These are phyloP conservation scores for Leptographium radiaticola DNA, from an alignment of 2,329 filamentous ascomycete species.

Conservation along the genomic window DNA sequence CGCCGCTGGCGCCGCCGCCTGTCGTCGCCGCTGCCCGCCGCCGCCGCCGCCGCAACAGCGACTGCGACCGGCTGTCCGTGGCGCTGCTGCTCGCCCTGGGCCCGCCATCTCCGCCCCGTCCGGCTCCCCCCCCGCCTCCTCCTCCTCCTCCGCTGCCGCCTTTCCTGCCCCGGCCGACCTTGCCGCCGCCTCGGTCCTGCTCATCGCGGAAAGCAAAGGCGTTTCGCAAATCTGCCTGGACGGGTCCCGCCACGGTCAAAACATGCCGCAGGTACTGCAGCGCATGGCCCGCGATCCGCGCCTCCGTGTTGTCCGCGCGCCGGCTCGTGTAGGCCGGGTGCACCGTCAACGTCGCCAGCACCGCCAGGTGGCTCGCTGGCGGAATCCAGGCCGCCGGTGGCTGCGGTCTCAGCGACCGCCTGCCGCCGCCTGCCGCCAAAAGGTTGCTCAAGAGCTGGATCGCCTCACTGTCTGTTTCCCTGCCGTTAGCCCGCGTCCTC, in stretches of 20 bases:
- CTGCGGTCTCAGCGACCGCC: not conserved
- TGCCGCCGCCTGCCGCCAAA: conserved; percentile 36
- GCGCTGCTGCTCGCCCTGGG: conserved; percentile 14
- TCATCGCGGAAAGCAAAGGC: conserved; percentile 54
- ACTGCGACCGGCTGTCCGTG: not conserved
- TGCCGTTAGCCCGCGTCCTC: not conserved
- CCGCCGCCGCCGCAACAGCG: conserved; percentile 9
- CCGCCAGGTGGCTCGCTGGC: conserved; percentile 57
- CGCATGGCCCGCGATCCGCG: conserved; percentile 51
- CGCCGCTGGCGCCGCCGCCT: conserved; percentile 8
- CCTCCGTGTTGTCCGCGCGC: conserved; percentile 44
- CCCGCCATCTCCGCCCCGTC: not conserved
- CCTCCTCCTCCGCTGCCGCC: not conserved
- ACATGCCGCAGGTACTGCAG: conserved; percentile 58
- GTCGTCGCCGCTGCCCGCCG: conserved; percentile 12
- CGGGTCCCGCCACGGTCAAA: conserved; percentile 50
- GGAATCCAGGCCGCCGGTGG: conserved; percentile 47
- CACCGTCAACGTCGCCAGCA: conserved; percentile 70
- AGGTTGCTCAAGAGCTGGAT: conserved; percentile 52
- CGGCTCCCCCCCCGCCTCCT: no score
- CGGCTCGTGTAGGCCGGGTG: conserved; percentile 71
- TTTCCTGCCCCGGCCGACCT: not conserved
- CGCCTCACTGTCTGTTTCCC: conserved; percentile 35
- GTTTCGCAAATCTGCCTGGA: conserved; percentile 54
- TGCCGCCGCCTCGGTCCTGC: not conserved